Base-by-base conservation (phyloP, 768 basidiomycete species). In the Amanita thiersii region DNA sequence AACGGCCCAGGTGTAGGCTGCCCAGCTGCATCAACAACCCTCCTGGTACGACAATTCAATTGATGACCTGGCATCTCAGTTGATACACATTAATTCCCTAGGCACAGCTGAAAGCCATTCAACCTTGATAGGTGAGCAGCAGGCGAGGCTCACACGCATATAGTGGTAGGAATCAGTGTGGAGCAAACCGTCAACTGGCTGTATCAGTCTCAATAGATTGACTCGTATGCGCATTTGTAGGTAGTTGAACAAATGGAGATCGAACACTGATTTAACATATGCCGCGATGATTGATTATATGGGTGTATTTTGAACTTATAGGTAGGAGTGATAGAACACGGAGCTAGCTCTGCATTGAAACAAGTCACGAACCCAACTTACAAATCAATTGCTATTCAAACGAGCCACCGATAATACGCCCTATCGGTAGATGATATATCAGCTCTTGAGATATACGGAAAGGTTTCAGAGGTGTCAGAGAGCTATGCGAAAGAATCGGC, bases 401-500 rank as follows among this genome's bases (percentile, higher is more conserved):
- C 29, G 29, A 9, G 14, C 9, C 29, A 30, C 58, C 56, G 57
- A 51, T 20, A 57, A 61, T 40, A 49, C 60, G 21, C 49, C 50
- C 37, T 32, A 40, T 15, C 14, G 14, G 24, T 18, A 24, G 40
- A 32, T 41, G 38, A 11, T 19, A 40, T 11, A 23, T 29, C 19
- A 30, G 21, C n/a, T 36, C 34, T 9, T 9, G 9, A 10, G 14
- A 30, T 41, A 30, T 37, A 29, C 17, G 9, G 29, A 28, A 42
- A 29, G 30, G n/a, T 32, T 33, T 37, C 3, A 45, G 35, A 19
- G 12, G 33, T 23, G 52, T 86, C 81, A 85, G 85, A 76, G 51
- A 57, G 81, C 81, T 77, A 79, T 70, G 81, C 69, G n/a, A 59
- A 57, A 65, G 61, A 83, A 52, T 86, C 85, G 68, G 81, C 85